Base-by-base conservation (phyloP, 805 yeast genomes). In the Tetrapisispora iriomotensis region DNA sequence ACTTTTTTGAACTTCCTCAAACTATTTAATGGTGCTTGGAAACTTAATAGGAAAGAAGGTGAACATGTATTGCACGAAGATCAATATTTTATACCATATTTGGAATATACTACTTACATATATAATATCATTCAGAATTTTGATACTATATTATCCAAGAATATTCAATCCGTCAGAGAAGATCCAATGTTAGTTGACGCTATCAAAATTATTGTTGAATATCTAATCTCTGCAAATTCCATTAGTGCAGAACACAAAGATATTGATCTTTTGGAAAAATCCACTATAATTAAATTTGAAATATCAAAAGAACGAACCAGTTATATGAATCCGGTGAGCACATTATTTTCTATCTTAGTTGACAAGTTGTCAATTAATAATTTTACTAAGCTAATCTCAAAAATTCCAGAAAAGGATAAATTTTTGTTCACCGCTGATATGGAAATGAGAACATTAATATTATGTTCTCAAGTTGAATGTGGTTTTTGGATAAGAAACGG, bases 401-500 rank as follows among this genome's bases (percentile, higher is more conserved):
- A 15, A 9, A 17, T 14, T 3, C 23, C 34, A 0, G 38, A 22
- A 21, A 42, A 49, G 14, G 36, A 53, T 9, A 74, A 72, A 34
- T 67, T 72, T 42, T 47, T 71, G 38, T 55, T 56, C 3, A 64
- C 77, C 14, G 66, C 82, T 0, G 86, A 79, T 54, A 64, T 70
- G 37, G 68, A 81, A 0, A 54, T 82, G 36, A 68, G 82, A 53
- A 70, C 79, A 13, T 62, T 77, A 24, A 86, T 79, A 1, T 61
- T 80, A 23, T 68, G 73, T 15, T 61, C 78, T 3, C 90, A 82
- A 50, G 72, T 79, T 3, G 70, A 70, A 25, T 62, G 72, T 1
- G 82, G 82, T 1, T 75, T 73, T 44, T 82, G 92, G 92, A 71
- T 82, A 2, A 70, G 90, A 60, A 82, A 82, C 50, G 92, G 92